Evolutionary conservation across 2,329 filamentous ascomycete genomes (phyloP).

Genomic region (Cercospora sp.): DNA sequence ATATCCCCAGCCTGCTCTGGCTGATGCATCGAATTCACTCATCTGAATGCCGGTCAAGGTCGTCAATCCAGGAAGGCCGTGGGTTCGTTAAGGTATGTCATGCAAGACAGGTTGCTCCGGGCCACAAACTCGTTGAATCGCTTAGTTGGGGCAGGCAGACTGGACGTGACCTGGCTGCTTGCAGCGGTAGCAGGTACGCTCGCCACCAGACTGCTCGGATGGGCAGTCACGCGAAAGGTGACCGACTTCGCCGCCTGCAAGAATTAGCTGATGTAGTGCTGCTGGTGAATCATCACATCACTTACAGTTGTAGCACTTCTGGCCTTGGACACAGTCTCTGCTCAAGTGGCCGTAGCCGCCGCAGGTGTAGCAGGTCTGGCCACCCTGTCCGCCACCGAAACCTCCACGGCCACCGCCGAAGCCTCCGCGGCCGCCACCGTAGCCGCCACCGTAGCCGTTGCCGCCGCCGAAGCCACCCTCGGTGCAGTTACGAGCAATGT

Average conservation of each 20-base stretch:
- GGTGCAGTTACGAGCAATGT: constrained; percentile 91
- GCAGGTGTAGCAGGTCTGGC: constrained; percentile 97
- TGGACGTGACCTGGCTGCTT: constrained; percentile 84
- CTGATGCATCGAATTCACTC: constrained; percentile 12
- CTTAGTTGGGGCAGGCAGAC: constrained; percentile 84
- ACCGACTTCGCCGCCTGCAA: constrained; percentile 73
- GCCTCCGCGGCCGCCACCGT: constrained; percentile 44
- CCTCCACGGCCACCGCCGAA: constrained; percentile 47
- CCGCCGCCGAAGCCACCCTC: constrained; percentile 59
- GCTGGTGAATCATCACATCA: constrained; percentile 18
- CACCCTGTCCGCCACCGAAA: constrained; percentile 44
- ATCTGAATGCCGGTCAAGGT: constrained; percentile 29
- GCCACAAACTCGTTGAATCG: constrained; percentile 26
- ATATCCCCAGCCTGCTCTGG: constrained; percentile 8
- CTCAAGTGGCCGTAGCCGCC: constrained; percentile 86
- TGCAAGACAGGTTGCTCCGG: constrained; percentile 25
- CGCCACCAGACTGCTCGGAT: constrained; percentile 70
- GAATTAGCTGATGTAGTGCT: constrained; percentile 31
- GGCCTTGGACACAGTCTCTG: constrained; percentile 96
- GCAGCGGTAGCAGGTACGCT: constrained; percentile 99
- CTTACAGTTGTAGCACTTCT: constrained; percentile 99
- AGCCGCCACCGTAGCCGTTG: constrained; percentile 49
- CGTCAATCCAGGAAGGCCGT: constrained; percentile 35
- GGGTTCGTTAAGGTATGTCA: constrained; percentile 31
- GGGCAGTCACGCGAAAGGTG: constrained; percentile 96